Evolutionary conservation across 1,284 basidiomycete genomes (phyloP).

Genomic region (Agroathelia rolfsii): DNA sequence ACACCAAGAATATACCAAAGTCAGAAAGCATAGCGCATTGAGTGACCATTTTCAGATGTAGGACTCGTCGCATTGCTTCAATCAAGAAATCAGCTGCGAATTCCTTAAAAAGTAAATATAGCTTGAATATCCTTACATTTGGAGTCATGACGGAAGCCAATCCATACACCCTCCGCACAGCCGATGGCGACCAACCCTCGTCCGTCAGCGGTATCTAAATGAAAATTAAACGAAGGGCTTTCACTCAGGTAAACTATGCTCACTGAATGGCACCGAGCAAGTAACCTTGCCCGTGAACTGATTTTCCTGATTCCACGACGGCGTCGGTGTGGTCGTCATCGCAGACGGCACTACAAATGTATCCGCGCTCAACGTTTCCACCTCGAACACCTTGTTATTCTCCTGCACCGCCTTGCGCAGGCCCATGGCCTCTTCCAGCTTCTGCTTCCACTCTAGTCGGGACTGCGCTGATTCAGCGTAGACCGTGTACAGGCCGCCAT

Average conservation of each 20-base stretch:
- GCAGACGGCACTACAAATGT: constrained; percentile 71
- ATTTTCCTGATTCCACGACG: constrained; percentile 61
- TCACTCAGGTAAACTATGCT: constrained; percentile 22
- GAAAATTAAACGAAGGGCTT: constrained; percentile 4
- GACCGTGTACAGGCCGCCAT: constrained; percentile 75
- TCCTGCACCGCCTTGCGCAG: constrained; percentile 83
- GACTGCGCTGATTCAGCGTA: constrained; percentile 76
- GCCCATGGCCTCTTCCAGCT: constrained; percentile 81
- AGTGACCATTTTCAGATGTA: constrained; percentile 85
- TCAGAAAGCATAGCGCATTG: constrained; percentile 93
- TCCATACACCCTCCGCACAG: constrained; percentile 94
- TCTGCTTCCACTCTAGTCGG: constrained; percentile 81
- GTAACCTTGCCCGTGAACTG: constrained; percentile 84
- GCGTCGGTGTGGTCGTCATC: constrained; percentile 32
- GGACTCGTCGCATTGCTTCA: constrained; percentile 75
- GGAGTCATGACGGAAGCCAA: constrained; percentile 85
- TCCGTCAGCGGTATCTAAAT: constrained; percentile 68
- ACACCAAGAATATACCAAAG: constrained; percentile 90
- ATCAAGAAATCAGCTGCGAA: too few relatives aligned
- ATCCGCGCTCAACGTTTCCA: constrained; percentile 77
- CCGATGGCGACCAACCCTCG: constrained; percentile 85
- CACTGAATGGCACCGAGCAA: constrained; percentile 88
- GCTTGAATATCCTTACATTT: constrained; percentile 53
- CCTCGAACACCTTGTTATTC: constrained; percentile 86
- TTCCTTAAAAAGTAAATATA: too few relatives aligned